Conservation (phyloP, 2,329 filamentous ascomycete species). For the Diaporthe citrichinensis region DNA sequence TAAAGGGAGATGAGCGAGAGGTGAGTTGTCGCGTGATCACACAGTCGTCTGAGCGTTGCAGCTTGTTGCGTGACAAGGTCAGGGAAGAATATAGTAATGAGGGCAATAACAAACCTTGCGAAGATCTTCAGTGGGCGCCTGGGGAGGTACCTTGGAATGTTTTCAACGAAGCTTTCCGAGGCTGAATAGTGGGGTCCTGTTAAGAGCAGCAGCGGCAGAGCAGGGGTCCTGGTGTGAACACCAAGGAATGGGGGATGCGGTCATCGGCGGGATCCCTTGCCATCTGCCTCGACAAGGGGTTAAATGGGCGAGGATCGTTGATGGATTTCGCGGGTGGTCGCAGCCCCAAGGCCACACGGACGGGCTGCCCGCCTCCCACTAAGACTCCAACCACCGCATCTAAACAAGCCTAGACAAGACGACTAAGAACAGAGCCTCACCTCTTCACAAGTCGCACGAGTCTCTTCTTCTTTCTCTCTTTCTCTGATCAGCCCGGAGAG, state of each 20-base stretch:
- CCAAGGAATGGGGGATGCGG: constrained; percentile 34
- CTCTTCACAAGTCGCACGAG: neutral
- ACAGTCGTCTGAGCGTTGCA: neutral
- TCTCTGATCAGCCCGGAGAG: neutral
- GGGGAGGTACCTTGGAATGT: neutral
- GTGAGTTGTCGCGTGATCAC: neutral
- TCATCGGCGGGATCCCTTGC: constrained; percentile 32
- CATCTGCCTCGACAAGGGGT: constrained; percentile 20
- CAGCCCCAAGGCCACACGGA: constrained; percentile 25
- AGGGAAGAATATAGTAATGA: neutral
- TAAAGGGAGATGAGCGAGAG: constrained; percentile 4
- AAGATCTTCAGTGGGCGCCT: neutral
- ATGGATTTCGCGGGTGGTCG: constrained; percentile 23
- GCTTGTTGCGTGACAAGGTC: constrained; percentile 14
- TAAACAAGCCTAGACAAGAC: neutral
- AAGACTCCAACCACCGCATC: constrained; percentile 25
- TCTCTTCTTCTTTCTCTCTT: neutral
- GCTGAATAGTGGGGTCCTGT: constrained; percentile 31
- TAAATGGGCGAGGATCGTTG: constrained; percentile 7
- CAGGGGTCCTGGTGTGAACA: constrained; percentile 22
- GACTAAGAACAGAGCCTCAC: neutral
- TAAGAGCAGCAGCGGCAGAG: neutral
- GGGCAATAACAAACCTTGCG: neutral
- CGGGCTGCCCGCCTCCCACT: constrained; percentile 14
- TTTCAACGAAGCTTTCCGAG: constrained; percentile 13